A percentile compares a stretch with the other conserved stretches of the same genome.
phyloP scores from a whole-genome alignment of 306 rosid species.

The Inga oerstediana region DNA sequence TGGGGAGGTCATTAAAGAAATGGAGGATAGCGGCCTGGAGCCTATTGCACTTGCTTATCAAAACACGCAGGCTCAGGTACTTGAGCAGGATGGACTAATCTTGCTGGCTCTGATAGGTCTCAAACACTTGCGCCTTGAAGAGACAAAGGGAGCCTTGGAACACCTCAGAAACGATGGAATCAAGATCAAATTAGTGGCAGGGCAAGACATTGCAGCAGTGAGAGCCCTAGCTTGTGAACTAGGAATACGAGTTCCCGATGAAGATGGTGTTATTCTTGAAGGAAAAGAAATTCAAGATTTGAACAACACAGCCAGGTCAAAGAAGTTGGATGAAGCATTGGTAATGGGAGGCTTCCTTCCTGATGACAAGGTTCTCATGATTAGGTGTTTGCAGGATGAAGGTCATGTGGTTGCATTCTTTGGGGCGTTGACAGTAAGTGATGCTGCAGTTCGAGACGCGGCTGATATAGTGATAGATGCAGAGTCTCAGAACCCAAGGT shows the following conservation, averaged over 20 bases:
- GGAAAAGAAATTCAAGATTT: background rate
- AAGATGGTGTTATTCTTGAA: background rate
- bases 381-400: background rate
- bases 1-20: background rate
- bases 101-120: background rate
- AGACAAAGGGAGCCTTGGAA: background rate
- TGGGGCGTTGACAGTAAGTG: background rate
- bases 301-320: background rate
- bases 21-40: conserved; percentile 3
- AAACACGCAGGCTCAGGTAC: background rate
- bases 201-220: background rate
- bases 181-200: background rate
- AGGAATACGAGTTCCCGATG: background rate
- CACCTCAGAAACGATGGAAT: background rate
- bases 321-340: background rate
- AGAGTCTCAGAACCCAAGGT: background rate
- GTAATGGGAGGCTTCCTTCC: conserved; percentile 4
- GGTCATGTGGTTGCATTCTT: background rate
- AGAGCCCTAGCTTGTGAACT: background rate
- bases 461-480: background rate
- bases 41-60: background rate
- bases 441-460: background rate
- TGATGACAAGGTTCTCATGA: background rate
- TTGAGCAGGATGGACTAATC: background rate
- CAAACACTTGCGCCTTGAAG: background rate